phyloP scores from a whole-genome alignment of 2,329 filamentous ascomycete species.

The Phaeosphaeriaceae sp. region DNA sequence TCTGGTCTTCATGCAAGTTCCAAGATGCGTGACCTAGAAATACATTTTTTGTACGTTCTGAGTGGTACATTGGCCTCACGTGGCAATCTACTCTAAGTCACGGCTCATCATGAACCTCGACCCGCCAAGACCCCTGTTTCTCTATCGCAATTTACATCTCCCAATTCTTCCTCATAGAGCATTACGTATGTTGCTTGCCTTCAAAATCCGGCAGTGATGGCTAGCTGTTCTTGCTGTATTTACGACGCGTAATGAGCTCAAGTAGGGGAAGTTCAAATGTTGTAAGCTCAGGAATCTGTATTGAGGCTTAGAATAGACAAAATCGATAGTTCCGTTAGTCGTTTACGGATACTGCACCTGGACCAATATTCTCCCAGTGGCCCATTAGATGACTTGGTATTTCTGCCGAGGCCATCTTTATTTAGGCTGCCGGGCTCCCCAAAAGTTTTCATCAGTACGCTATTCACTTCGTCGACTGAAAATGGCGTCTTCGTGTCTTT shows the following conservation, averaged over 20 bases:
- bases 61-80: slow-evolving; percentile 28
- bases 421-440: slow-evolving; percentile 36
- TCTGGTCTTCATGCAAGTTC: slow-evolving; percentile 4
- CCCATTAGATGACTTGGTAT: slow-evolving; percentile 30
- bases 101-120: slow-evolving; percentile 14
- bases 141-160: slow-evolving; percentile 16
- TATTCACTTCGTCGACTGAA: slow-evolving; percentile 21
- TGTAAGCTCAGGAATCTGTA: slow-evolving; percentile 3
- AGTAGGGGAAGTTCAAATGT: neutral
- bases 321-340: slow-evolving; percentile 39
- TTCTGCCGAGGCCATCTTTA: slow-evolving; percentile 41
- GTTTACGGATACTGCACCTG: slow-evolving; percentile 31
- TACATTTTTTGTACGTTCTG: neutral
- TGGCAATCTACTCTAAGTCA: slow-evolving; percentile 20
- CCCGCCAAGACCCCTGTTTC: slow-evolving; percentile 33
- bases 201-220: slow-evolving; percentile 19
- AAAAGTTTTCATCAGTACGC: slow-evolving; percentile 25
- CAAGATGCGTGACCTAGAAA: neutral
- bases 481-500: slow-evolving; percentile 35
- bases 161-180: slow-evolving; percentile 10
- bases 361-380: slow-evolving; percentile 26
- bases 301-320: slow-evolving; percentile 25
- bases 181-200: slow-evolving; percentile 21
- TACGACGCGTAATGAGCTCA: slow-evolving; percentile 25
- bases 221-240: slow-evolving; percentile 7